A percentile compares a stretch with the other conserved stretches of the same genome.
These are phyloP conservation scores for Arachis monticola DNA, from an alignment of 331 rosid genomes.

Conservation along the genomic window DNA sequence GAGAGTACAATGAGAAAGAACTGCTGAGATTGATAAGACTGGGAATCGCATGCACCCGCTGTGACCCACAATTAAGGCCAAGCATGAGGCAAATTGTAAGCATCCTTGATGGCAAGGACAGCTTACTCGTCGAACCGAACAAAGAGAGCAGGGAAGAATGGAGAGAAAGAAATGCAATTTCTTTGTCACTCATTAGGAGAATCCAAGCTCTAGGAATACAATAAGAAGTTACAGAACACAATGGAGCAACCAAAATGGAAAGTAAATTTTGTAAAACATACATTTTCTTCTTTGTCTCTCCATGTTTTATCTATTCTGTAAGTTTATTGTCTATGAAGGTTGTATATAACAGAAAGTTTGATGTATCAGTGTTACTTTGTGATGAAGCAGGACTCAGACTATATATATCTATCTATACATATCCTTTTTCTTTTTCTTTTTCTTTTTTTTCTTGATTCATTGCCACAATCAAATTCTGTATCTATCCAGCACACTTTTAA, in stretches of 20 bases:
- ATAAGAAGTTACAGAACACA: conserved; percentile 43
- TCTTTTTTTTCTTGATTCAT: not conserved
- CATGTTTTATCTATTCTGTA: conserved; percentile 18
- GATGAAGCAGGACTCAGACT: conserved; percentile 26
- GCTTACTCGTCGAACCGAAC: conserved; percentile 37
- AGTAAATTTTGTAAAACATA: conserved; percentile 25
- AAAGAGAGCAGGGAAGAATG: conserved; percentile 70
- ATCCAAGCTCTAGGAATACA: conserved; percentile 97
- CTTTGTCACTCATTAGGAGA: conserved; percentile 69
- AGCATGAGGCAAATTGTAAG: conserved; percentile 71
- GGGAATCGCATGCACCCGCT: conserved; percentile 70
- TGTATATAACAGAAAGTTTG: conserved; percentile 39
- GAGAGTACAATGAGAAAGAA: conserved; percentile 62
- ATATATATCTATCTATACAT: conserved; percentile 2
- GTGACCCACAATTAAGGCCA: conserved; percentile 65
- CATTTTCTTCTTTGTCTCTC: conserved; percentile 12
- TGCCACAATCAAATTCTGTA: conserved; percentile 18
- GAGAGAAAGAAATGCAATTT: conserved; percentile 60
- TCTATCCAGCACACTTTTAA: conserved; percentile 18
- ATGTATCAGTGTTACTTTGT: conserved; percentile 35
- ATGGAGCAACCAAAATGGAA: conserved; percentile 21
- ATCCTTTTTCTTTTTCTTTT: not conserved
- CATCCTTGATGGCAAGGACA: conserved; percentile 74
- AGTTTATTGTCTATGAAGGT: conserved; percentile 34
- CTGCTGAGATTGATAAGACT: conserved; percentile 61